Conservation (phyloP, 1,284 basidiomycete genomes). For the Cryptococcus wingfieldii region DNA sequence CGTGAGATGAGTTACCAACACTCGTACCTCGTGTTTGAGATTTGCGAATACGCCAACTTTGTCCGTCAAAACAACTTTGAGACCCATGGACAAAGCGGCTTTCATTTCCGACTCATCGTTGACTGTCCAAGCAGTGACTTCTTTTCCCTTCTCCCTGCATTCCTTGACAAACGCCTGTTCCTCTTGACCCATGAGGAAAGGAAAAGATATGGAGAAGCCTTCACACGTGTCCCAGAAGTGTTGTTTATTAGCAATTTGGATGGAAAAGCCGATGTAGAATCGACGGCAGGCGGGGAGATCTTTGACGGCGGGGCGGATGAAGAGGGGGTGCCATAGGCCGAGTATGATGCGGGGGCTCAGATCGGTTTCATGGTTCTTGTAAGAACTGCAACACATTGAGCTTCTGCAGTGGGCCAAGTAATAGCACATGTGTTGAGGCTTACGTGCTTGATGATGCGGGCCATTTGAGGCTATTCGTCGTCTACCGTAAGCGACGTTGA, state of each 20-base stretch:
- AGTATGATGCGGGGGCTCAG: constrained; percentile 86
- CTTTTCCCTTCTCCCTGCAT: constrained; percentile 76
- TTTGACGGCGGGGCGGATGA: constrained; percentile 70
- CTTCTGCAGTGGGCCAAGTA: too few species aligned
- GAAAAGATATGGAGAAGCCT: constrained; percentile 83
- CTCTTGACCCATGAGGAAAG: constrained; percentile 64
- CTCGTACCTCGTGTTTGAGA: constrained; percentile 42
- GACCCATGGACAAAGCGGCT: constrained; percentile 83
- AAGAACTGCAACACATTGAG: constrained; percentile 34
- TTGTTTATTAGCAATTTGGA: constrained; percentile 64
- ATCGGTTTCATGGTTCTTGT: constrained; percentile 69
- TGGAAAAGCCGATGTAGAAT: constrained; percentile 78
- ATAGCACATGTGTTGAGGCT: neutral
- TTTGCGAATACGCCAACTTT: constrained; percentile 37
- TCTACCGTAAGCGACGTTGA: neutral
- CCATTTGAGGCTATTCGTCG: constrained; percentile 60
- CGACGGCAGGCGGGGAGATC: constrained; percentile 70
- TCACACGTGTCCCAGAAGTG: constrained; percentile 92
- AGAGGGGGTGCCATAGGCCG: constrained; percentile 86
- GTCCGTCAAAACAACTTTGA: constrained; percentile 88
- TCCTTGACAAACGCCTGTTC: constrained; percentile 67
- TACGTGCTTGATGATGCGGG: constrained; percentile 59
- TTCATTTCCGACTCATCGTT: constrained; percentile 90
- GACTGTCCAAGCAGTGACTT: constrained; percentile 92
- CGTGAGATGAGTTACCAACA: neutral